These are phyloP conservation scores for Cenococcum geophilum DNA, from an alignment of 495 filamentous ascomycete genomes.

Conservation along the genomic window DNA sequence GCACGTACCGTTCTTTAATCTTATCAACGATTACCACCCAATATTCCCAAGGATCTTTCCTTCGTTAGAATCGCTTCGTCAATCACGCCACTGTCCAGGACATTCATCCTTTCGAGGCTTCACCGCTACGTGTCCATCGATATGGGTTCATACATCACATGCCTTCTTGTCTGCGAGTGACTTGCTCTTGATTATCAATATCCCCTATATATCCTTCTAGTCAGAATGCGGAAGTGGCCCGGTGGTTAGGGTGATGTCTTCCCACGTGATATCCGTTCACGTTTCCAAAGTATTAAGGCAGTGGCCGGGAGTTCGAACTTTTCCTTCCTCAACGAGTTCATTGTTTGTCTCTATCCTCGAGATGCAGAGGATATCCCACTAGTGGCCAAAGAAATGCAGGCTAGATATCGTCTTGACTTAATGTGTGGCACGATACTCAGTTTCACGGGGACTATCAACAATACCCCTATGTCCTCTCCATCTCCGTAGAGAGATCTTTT, in stretches of 20 bases:
- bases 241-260: constrained; percentile 33
- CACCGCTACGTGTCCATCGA: too few relatives aligned
- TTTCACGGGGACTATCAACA: not conserved
- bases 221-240: constrained; percentile 21
- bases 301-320: constrained; percentile 29
- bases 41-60: too few relatives aligned
- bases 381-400: not conserved
- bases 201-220: too few relatives aligned
- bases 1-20: too few relatives aligned
- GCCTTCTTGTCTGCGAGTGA: not conserved
- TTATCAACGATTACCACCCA: too few relatives aligned
- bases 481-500: too few relatives aligned
- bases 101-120: too few relatives aligned
- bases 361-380: not conserved
- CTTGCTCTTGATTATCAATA: not conserved
- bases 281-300: constrained; percentile 8
- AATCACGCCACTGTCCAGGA: too few relatives aligned
- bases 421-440: not conserved
- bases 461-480: not conserved
- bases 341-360: not conserved
- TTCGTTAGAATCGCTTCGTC: too few relatives aligned
- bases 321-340: constrained; percentile 15
- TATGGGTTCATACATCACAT: not conserved
- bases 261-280: constrained; percentile 13
- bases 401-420: not conserved